Conservation (phyloP, 192 early-diverging fungal genomes). For the Umbelopsis isabellina region DNA sequence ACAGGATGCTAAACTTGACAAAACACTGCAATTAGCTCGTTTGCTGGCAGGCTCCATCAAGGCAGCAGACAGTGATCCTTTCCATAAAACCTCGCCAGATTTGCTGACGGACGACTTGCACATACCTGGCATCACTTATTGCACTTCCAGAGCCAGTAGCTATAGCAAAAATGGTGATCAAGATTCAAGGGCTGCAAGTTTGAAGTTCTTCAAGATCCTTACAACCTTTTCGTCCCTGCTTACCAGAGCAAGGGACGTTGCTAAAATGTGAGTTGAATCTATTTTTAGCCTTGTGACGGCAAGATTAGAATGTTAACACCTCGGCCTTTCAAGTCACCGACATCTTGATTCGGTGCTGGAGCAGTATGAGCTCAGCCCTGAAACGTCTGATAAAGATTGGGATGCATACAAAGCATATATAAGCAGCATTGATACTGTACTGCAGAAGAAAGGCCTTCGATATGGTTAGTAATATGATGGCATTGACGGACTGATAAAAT, state of each 20-base stretch:
- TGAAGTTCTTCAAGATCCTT: slow-evolving; percentile 56
- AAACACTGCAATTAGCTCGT: slow-evolving; percentile 44
- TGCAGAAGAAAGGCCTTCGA: slow-evolving; percentile 42
- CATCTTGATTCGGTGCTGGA: slow-evolving; percentile 40
- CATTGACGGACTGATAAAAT: neutral
- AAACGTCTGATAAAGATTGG: slow-evolving; percentile 40
- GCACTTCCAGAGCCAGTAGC: slow-evolving; percentile 31
- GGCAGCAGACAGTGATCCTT: slow-evolving; percentile 22
- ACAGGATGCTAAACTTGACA: slow-evolving; percentile 30
- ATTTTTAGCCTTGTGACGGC: neutral
- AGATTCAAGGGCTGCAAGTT: slow-evolving; percentile 22
- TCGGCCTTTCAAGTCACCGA: slow-evolving; percentile 36
- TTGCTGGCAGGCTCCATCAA: slow-evolving; percentile 27
- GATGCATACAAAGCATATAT: slow-evolving; percentile 46
- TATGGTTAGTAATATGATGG: slow-evolving; percentile 24
- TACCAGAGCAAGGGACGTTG: slow-evolving; percentile 36
- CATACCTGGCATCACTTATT: slow-evolving; percentile 41
- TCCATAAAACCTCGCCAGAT: slow-evolving; percentile 34
- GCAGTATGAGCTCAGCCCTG: slow-evolving; percentile 22
- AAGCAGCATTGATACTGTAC: slow-evolving; percentile 43
- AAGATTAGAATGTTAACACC: neutral
- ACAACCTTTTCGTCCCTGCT: slow-evolving; percentile 40
- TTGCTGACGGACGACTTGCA: slow-evolving; percentile 43
- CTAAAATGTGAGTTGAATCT: slow-evolving; percentile 42
- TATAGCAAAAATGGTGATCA: slow-evolving; percentile 18